Base-by-base conservation (phyloP, 306 rosid species). In the Quercus agrifolia region DNA sequence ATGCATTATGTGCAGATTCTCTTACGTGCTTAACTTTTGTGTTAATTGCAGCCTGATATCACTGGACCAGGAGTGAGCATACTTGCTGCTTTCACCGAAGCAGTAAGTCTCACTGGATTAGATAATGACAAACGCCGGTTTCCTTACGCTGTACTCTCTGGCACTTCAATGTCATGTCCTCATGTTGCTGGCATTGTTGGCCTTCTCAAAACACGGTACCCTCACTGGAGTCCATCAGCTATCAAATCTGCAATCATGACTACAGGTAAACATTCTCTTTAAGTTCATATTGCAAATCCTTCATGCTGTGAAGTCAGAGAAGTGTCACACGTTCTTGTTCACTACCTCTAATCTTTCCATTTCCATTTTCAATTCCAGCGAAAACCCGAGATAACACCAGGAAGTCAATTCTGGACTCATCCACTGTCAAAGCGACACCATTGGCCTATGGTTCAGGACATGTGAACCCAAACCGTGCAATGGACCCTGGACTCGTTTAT, bases 231-330 rank as follows among this genome's bases (percentile, higher is more conserved):
- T 70, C 89, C 90, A 0, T 88, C 97, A 0, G 92, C 97, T 71
- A 85, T 91, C 13, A 87, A 82, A 80, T 91, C 97, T 20, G 92
- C 92, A 18, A 88, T 91, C 84, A 89, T 91, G 85, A 91, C 94
- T 38, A 79, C 92, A 2, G 93, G 97, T 91, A 20, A 31, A 78
- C 19, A 21, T 56, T 35, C 15, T 18, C 1, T 56, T 21, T n/a
- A 0, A 1, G 41, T 70, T 56, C 44, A 11, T 35, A 30, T 12
- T 12, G 13, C 25, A 3, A 67, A 31, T n/a, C 6, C 38, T 57
- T 25, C 25, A 5, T 44, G 15, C 31, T 33, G 23, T 38, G 10
- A 38, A 38, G 44, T 38, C 10, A 7, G 10, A 38, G 10, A 38
- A 14, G 27, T 57, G n/a, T n/a, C 35, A 19, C 6, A 19, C 33